Base-by-base conservation (phyloP, 768 basidiomycete species). In the Leccinellum albellum region DNA sequence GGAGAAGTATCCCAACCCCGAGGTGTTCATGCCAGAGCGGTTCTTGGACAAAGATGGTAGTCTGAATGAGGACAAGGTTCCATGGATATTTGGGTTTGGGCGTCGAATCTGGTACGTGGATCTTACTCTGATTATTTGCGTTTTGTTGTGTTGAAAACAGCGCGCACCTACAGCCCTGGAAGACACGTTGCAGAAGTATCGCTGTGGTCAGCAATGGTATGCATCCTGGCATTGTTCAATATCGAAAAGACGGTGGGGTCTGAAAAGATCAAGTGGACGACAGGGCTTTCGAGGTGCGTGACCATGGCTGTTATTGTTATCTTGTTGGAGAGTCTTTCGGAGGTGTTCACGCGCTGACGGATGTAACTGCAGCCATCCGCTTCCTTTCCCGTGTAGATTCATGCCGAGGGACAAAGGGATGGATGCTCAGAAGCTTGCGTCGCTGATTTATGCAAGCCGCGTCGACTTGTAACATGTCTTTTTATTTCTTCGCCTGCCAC, bases 361-460 rank as follows among this genome's bases (percentile, higher is more conserved):
- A 9, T 37, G 8, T 37, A 37, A 23, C 15, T 46, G 21, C 23
- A 45, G 44, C 12, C 44, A 45, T 45, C 44, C 44, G 20, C 23
- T 23, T 20, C 44, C 44, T 20, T 45, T 45, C 21, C 44, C 45
- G 3, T 46, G 45, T 17, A 26, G 14, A 14, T 23, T 46, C 23
- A 17, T 46, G 58, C 40, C 40, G n/a, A 40, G 40, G 40, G 40
- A 40, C 10, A n/a, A 37, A 37, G 35, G 35, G 35, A 37, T 61
- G 65, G 55, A 66, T 44, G 3, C 45, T 21, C 53, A 46, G 24
- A 66, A 51, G 29, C 45, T 66, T 1, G 55, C 53, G 0, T 64
- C 62, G 1, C 21, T 65, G 46, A 54, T 63, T 7, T 46, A 50
- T 33, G 56, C 58, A 2, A 61, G 61, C 6, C 51, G 50, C 3